Conservation (phyloP, 306 rosid genomes). For the Pachyrhizus erosus region DNA sequence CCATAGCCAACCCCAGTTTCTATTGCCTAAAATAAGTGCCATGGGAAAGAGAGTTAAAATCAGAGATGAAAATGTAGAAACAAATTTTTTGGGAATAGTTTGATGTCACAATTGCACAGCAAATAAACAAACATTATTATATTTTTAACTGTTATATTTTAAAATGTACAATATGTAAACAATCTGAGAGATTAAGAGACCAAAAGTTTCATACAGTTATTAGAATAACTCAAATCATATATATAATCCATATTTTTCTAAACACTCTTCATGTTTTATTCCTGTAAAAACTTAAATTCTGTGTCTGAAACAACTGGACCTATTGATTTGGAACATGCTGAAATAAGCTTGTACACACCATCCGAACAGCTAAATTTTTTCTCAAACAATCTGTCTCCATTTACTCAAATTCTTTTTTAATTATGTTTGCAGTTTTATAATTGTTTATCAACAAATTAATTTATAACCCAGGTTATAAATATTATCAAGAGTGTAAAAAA, state of each 20-base stretch:
- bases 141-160: constrained; percentile 30
- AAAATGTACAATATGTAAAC: not conserved
- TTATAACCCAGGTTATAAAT: constrained; percentile 6
- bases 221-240: not conserved
- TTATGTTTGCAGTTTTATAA: not conserved
- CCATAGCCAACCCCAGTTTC: constrained; percentile 92
- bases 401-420: not conserved
- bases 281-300: constrained; percentile 2
- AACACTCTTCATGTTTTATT: constrained; percentile 14
- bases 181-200: not conserved
- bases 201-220: not conserved
- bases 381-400: not conserved
- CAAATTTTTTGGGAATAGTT: not conserved
- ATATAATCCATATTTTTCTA: not conserved
- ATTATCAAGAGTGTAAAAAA: constrained; percentile 8
- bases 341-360: not conserved
- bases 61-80: constrained; percentile 34
- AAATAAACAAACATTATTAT: constrained; percentile 16
- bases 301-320: constrained; percentile 18
- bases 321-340: constrained; percentile 3
- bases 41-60: constrained; percentile 28
- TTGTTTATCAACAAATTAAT: constrained; percentile 8
- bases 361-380: not conserved
- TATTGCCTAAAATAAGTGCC: constrained; percentile 70
- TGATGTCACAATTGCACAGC: not conserved